A percentile compares a stretch with the other conserved stretches of the same genome.
Evolutionary conservation across 2,329 filamentous ascomycete species (phyloP).

Genomic region (Tolypocladium nubicola): DNA sequence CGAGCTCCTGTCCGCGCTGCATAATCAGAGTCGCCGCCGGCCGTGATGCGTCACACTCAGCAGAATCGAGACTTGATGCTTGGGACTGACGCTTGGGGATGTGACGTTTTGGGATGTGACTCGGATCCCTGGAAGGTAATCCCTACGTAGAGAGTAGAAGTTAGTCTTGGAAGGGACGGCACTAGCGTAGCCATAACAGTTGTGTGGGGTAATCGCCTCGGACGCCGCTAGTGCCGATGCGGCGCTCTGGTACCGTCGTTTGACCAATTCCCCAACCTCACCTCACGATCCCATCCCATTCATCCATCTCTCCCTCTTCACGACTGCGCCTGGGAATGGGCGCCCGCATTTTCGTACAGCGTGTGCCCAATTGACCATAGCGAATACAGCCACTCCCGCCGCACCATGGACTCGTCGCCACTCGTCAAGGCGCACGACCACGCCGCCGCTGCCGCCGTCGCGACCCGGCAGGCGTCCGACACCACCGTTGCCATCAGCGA

Average conservation of each 20-base stretch:
- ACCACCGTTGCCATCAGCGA: conserved; percentile 77
- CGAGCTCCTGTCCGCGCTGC: too few species aligned
- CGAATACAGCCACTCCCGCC: neutral
- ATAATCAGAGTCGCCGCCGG: too few species aligned
- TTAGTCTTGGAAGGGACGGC: too few species aligned
- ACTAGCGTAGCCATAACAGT: neutral
- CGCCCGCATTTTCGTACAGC: neutral
- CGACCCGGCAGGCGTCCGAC: conserved; percentile 62
- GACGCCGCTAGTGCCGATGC: neutral
- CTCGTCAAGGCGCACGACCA: conserved; percentile 69
- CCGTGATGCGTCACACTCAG: neutral
- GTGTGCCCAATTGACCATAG: neutral
- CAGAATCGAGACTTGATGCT: neutral
- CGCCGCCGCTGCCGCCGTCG: conserved; percentile 72
- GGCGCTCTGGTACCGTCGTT: neutral
- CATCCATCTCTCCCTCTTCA: neutral
- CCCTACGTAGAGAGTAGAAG: too few species aligned
- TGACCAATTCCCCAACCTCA: too few species aligned
- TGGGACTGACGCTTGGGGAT: too few species aligned
- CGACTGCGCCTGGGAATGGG: neutral
- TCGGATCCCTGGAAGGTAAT: too few species aligned
- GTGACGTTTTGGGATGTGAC: too few species aligned
- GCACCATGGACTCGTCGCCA: conserved; percentile 25
- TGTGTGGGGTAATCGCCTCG: neutral
- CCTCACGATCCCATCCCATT: neutral